Evolutionary conservation across 768 basidiomycete genomes (phyloP).

Genomic region (Leccinum incarnatum): DNA sequence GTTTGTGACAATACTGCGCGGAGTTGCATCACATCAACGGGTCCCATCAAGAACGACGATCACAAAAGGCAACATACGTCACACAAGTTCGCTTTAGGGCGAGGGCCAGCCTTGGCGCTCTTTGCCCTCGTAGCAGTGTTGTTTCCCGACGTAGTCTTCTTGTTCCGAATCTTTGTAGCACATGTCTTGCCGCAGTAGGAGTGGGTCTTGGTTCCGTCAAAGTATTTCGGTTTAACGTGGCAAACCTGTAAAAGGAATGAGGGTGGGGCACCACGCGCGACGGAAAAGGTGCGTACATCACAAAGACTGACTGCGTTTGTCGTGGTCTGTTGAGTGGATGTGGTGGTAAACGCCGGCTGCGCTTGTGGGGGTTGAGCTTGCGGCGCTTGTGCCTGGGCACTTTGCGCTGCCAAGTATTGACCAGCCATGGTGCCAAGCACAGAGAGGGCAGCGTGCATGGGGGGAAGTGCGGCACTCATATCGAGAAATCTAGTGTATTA

Average conservation of each 20-base stretch:
- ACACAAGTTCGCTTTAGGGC: slow-evolving; percentile 41
- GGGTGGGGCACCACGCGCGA: slow-evolving; percentile 3
- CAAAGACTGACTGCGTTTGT: slow-evolving; percentile 40
- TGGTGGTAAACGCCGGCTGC: slow-evolving; percentile 18
- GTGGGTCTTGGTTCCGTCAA: slow-evolving; percentile 54
- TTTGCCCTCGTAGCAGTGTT: slow-evolving; percentile 29
- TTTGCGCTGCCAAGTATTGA: slow-evolving; percentile 34
- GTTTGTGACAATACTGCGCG: slow-evolving; percentile 52
- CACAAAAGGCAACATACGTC: slow-evolving; percentile 39
- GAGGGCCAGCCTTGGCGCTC: slow-evolving; percentile 23
- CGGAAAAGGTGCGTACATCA: slow-evolving; percentile 40
- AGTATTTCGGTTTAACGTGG: slow-evolving; percentile 52
- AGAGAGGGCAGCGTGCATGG: slow-evolving; percentile 37
- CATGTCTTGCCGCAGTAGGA: slow-evolving; percentile 60
- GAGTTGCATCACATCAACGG: slow-evolving; percentile 6
- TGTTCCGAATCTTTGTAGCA: slow-evolving; percentile 43
- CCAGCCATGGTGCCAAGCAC: slow-evolving; percentile 36
- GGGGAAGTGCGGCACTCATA: slow-evolving; percentile 31
- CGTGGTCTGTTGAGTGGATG: slow-evolving; percentile 19
- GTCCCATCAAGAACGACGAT: neutral
- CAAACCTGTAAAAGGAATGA: slow-evolving; percentile 42
- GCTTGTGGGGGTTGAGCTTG: slow-evolving; percentile 24
- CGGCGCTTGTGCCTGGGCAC: slow-evolving; percentile 27
- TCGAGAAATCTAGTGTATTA: slow-evolving; percentile 10
- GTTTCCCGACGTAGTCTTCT: slow-evolving; percentile 23